These are phyloP conservation scores for Taiwanofungus camphoratus DNA, from an alignment of 1,284 basidiomycete genomes.

Conservation along the genomic window DNA sequence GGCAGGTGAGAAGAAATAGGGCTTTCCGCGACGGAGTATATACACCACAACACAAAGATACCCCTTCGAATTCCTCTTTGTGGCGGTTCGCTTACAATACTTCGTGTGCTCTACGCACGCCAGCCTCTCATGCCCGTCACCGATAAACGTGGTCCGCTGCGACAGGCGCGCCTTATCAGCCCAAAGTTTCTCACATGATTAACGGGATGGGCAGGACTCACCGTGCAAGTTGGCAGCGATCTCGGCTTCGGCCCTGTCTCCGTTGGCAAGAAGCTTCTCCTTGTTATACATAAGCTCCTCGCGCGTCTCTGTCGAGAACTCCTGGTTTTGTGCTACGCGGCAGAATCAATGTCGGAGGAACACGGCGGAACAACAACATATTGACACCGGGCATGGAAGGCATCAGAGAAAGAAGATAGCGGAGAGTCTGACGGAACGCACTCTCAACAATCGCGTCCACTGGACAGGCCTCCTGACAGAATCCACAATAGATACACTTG, in stretches of 20 bases:
- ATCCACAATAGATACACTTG: slow-evolving; percentile 96
- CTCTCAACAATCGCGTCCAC: slow-evolving; percentile 99
- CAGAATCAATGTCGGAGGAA: slow-evolving; percentile 6
- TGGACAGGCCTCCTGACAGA: slow-evolving; percentile 98
- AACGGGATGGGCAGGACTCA: slow-evolving; percentile 32
- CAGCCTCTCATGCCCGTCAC: slow-evolving; percentile 28
- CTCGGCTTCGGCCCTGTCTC: slow-evolving; percentile 94
- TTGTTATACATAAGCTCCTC: slow-evolving; percentile 99
- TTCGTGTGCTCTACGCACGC: slow-evolving; percentile 5
- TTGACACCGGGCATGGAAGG: slow-evolving; percentile 4
- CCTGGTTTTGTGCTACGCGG: slow-evolving; percentile 82
- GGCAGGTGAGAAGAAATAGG: slow-evolving; percentile 4
- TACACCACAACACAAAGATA: slow-evolving; percentile 7
- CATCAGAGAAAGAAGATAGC: slow-evolving; percentile 2
- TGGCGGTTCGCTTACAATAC: slow-evolving; percentile 19
- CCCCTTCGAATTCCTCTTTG: slow-evolving; percentile 15
- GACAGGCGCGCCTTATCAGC: slow-evolving; percentile 12
- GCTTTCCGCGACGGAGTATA: slow-evolving; percentile 9
- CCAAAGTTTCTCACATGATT: slow-evolving; percentile 12
- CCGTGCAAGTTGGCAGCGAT: slow-evolving; percentile 90
- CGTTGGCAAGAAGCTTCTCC: slow-evolving; percentile 93
- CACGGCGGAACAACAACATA: background rate
- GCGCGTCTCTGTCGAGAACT: slow-evolving; percentile 95
- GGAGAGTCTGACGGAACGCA: slow-evolving; percentile 37
- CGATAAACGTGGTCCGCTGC: slow-evolving; percentile 62